phyloP scores from a whole-genome alignment of 2,329 filamentous ascomycete genomes.

The Fusarium marasasianum region DNA sequence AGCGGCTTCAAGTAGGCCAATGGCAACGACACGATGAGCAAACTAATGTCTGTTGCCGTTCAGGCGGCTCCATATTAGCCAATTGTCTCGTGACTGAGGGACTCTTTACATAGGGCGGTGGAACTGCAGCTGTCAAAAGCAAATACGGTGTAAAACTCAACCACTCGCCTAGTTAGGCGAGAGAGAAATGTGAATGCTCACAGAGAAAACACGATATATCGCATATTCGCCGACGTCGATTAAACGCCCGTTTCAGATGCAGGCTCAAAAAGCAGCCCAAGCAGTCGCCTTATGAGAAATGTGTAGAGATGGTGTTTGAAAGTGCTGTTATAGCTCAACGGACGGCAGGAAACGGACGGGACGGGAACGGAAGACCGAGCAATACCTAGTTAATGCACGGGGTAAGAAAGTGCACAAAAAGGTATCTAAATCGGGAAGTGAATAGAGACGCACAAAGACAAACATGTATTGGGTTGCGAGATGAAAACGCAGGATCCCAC shows the following conservation, averaged over 20 bases:
- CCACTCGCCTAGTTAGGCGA: background rate
- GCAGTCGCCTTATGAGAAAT: background rate
- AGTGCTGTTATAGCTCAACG: background rate
- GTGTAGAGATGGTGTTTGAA: background rate
- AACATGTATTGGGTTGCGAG: background rate
- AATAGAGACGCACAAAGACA: background rate
- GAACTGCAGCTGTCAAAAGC: background rate
- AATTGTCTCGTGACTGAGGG: background rate
- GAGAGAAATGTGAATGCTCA: background rate
- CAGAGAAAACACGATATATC: background rate
- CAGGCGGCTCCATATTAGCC: too few relatives aligned
- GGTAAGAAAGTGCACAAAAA: background rate
- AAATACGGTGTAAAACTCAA: background rate
- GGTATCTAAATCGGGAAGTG: background rate
- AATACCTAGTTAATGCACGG: background rate
- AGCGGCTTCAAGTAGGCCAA: background rate
- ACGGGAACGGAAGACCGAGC: background rate
- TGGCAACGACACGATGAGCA: background rate
- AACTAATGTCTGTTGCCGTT: background rate
- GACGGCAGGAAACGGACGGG: background rate
- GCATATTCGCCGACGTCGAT: background rate
- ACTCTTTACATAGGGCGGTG: background rate
- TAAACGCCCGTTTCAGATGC: background rate
- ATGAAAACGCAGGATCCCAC: background rate
- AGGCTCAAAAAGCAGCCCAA: background rate